Conservation (phyloP, 2,329 filamentous ascomycete species). For the Talaromyces albobiverticillius region DNA sequence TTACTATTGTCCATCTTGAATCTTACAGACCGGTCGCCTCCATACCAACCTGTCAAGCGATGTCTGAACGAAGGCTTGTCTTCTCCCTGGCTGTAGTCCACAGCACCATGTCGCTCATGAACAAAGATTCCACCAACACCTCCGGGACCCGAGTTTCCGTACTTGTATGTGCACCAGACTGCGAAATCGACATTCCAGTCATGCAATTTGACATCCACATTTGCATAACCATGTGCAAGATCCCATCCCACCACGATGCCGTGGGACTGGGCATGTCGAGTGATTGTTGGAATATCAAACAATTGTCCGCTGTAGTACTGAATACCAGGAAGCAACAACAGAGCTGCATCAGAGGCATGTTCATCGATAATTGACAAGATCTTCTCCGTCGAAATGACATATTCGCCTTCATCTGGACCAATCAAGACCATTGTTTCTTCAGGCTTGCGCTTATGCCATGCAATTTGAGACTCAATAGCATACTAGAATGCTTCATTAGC, state of each 20-base stretch:
- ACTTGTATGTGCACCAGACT: conserved; percentile 92
- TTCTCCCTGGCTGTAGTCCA: conserved; percentile 37
- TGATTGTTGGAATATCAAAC: conserved; percentile 77
- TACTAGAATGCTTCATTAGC: conserved; percentile 52
- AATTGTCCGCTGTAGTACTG: conserved; percentile 90
- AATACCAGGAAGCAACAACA: conserved; percentile 78
- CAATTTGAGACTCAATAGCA: conserved; percentile 75
- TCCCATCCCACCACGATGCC: conserved; percentile 80
- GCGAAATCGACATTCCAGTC: conserved; percentile 90
- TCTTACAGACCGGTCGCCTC: conserved; percentile 68
- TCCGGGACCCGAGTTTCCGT: conserved; percentile 80
- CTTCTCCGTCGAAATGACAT: conserved; percentile 65
- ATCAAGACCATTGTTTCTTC: conserved; percentile 69
- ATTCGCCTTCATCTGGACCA: conserved; percentile 55
- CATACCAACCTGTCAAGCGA: conserved; percentile 79
- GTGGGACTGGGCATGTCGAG: conserved; percentile 65
- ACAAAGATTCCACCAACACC: conserved; percentile 76
- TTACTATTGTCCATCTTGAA: conserved; percentile 74
- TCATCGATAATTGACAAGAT: conserved; percentile 71
- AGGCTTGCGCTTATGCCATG: conserved; percentile 65
- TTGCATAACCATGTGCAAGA: conserved; percentile 78
- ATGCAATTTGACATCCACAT: conserved; percentile 72
- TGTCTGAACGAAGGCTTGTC: conserved; percentile 56
- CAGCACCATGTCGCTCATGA: conserved; percentile 65
- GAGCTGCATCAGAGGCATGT: conserved; percentile 67